Conservation (phyloP, 805 yeast species). For the Cyberlindnera amylophila region DNA sequence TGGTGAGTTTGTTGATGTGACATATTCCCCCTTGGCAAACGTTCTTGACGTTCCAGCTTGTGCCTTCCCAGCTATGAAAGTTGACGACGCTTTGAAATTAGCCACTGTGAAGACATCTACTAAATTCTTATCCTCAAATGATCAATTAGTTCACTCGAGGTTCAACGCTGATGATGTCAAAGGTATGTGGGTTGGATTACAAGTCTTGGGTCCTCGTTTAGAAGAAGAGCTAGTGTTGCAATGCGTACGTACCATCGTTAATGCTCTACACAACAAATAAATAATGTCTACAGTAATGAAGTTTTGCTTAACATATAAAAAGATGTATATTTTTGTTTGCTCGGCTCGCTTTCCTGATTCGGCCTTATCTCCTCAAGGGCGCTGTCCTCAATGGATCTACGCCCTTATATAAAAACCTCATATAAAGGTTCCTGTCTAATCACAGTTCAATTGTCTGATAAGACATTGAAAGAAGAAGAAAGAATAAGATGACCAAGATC, state of each 20-base stretch:
- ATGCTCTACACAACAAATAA: not conserved
- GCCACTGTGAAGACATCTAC: not conserved
- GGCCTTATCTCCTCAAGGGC: constrained; percentile 8
- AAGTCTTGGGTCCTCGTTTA: constrained; percentile 21
- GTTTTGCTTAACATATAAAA: not conserved
- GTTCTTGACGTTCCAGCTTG: constrained; percentile 55
- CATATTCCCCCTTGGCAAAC: constrained; percentile 53
- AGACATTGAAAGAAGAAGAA: too few relatives aligned
- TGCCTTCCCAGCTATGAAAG: constrained; percentile 51
- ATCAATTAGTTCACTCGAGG: constrained; percentile 38
- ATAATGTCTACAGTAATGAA: not conserved
- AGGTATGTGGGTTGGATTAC: constrained; percentile 14
- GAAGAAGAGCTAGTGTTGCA: constrained; percentile 23
- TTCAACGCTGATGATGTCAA: constrained; percentile 9
- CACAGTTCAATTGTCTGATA: too few relatives aligned
- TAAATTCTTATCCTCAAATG: not conserved
- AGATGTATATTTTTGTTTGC: not conserved
- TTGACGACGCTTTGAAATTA: constrained; percentile 36
- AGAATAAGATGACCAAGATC: not conserved
- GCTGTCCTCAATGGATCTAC: too few relatives aligned
- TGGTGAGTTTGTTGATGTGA: constrained; percentile 43
- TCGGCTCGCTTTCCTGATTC: constrained; percentile 9
- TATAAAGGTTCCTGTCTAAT: too few relatives aligned
- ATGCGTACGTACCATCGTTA: constrained; percentile 9
- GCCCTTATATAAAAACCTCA: too few relatives aligned